Evolutionary conservation across 257 asterid genomes (phyloP), one percentile per base, ranked within the genome.

Genomic region (Scutellaria baicalensis): DNA sequence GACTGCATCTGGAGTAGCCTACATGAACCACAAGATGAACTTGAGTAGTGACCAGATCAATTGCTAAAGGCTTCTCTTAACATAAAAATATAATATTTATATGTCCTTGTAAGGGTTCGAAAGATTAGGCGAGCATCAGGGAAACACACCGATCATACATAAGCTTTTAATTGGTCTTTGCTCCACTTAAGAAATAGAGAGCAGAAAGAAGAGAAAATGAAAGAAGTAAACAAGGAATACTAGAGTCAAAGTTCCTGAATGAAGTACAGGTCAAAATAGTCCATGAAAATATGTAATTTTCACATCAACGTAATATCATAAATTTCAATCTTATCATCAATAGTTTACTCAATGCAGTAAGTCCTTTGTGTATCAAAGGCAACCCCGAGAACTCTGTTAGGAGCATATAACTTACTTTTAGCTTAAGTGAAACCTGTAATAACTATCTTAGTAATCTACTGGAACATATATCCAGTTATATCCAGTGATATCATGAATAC

Each of bases 1-100:
- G 72, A 93, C 95, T 17, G 94, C 96, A 75, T 93, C 95, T 8
- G 97, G 97, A 44, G 98, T 79, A 75, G 84, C 92, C 98, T 93
- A 77, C 81, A 71, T 60, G 36, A 59, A 75, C 70, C 72, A 57
- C 21, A 56, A 42, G 20, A 14, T 31, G 17, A 59, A 6, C 17
- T 8, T 70, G 40, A 64, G 51, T 57, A 16, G 35, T 4, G 16
- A 36, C 55, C 33, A 58, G 6, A 5, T 9, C 4, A 18, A 36
- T n/a, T 75, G 59, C 51, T 36, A 5, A 59, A 48, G 14, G 11
- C 6, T 0, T 38, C 8, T 12, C 14, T 10, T 13, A 18, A 51
- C 33, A 27, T 27, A 8, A 3, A 47, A 33, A 7, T 57, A 14
- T 8, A 6, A 14, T 11, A 1, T 9, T 21, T 14, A 62, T 54